Conservation (phyloP, 2,329 filamentous ascomycete genomes). For the Biscogniauxia marginata region DNA sequence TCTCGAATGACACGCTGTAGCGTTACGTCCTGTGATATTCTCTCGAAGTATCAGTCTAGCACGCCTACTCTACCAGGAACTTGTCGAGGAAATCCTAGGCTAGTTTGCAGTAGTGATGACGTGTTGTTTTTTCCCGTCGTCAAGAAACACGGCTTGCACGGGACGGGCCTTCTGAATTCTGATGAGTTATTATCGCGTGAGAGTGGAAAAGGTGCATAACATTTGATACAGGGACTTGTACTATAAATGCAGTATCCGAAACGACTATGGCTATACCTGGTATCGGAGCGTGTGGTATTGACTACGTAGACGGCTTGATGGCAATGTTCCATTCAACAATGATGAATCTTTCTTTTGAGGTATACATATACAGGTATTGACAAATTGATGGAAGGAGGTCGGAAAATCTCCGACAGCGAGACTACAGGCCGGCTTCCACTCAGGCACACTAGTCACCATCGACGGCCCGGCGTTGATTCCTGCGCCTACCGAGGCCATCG, state of each 20-base stretch:
- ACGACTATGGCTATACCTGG: too few species aligned
- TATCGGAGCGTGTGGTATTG: too few species aligned
- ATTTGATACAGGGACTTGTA: too few species aligned
- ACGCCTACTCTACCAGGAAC: neutral
- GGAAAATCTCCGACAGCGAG: neutral
- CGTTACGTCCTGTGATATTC: neutral
- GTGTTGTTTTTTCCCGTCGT: too few species aligned
- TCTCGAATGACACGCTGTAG: neutral
- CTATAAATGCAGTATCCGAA: too few species aligned
- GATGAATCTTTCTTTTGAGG: too few species aligned
- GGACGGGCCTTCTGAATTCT: too few species aligned
- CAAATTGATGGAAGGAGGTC: neutral
- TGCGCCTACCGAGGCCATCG: neutral
- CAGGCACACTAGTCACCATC: neutral
- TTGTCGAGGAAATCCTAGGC: neutral
- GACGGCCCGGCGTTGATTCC: neutral
- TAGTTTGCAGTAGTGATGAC: too few species aligned
- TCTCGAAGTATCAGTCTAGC: neutral
- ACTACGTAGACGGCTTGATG: too few species aligned
- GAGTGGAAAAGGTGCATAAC: too few species aligned
- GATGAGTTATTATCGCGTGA: too few species aligned
- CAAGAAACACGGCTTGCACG: neutral
- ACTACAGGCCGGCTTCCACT: neutral
- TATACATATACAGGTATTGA: neutral
- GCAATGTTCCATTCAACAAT: too few species aligned